phyloP scores from a whole-genome alignment of 139 green algal genomes.

The Coelastrella sp. region DNA sequence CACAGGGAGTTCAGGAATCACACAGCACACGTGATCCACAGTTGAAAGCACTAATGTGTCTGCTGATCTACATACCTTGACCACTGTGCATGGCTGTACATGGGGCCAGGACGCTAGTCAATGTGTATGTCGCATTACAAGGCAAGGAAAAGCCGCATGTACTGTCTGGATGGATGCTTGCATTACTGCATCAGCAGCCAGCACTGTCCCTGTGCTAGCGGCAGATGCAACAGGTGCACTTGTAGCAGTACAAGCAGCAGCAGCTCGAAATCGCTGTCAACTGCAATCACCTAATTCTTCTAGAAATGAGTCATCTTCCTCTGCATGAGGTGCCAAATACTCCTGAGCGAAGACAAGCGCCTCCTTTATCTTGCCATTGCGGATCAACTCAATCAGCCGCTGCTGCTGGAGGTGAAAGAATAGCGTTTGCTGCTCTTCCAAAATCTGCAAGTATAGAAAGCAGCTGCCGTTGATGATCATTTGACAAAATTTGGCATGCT shows the following conservation, averaged over 20 bases:
- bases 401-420: conserved; percentile 98
- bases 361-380: conserved; percentile 77
- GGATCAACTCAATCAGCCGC: conserved; percentile 95
- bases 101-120: no score
- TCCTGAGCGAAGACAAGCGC: conserved; percentile 95
- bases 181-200: no score
- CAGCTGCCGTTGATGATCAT: background rate
- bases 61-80: background rate
- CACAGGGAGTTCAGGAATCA: background rate
- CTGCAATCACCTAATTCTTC: conserved; percentile 85
- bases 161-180: no score
- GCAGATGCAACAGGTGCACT: no score
- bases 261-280: no score
- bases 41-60: background rate
- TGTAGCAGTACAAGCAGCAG: no score
- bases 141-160: background rate
- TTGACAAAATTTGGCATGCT: background rate
- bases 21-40: no score
- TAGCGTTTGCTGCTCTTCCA: conserved; percentile 86
- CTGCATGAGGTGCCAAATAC: conserved; percentile 89
- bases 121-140: background rate
- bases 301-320: conserved; percentile 91
- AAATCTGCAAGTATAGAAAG: conserved; percentile 70
- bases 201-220: no score
- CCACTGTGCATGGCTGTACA: no score